Percentiles rank a stretch among this genome's conserved stretches.
phyloP scores from a whole-genome alignment of 2,329 filamentous ascomycete species.

The Ceratocystis alfenasii region DNA sequence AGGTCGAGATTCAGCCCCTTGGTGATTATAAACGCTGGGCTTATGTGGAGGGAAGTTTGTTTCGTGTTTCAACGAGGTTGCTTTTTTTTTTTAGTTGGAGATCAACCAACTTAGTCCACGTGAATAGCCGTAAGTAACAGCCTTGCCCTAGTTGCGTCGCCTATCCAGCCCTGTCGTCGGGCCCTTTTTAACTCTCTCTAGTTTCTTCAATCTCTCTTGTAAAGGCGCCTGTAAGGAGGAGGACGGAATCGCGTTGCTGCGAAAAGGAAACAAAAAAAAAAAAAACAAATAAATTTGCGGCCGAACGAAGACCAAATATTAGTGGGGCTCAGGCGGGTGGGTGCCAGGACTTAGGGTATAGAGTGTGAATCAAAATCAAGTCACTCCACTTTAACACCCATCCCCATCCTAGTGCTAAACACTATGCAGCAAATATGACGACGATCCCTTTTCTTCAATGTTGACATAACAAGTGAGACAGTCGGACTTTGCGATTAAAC shows the following conservation, averaged over 20 bases:
- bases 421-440: not conserved
- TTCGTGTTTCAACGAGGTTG: not conserved
- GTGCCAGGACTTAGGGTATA: not conserved
- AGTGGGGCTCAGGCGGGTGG: not conserved
- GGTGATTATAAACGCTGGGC: not conserved
- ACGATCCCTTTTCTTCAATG: not conserved
- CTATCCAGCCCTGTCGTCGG: no score
- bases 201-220: not conserved
- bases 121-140: not conserved
- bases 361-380: not conserved
- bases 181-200: not conserved
- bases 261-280: conserved; percentile 1
- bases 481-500: no score
- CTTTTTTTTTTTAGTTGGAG: not conserved
- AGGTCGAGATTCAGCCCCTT: not conserved
- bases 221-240: not conserved
- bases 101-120: not conserved
- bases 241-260: conserved; percentile 8
- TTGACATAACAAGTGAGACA: not conserved
- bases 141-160: not conserved
- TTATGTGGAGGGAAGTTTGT: not conserved
- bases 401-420: not conserved
- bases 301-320: not conserved
- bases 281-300: conserved; percentile 13
- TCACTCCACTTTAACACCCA: not conserved